phyloP scores from a whole-genome alignment of 306 rosid species.

The Arachis hypogaea region DNA sequence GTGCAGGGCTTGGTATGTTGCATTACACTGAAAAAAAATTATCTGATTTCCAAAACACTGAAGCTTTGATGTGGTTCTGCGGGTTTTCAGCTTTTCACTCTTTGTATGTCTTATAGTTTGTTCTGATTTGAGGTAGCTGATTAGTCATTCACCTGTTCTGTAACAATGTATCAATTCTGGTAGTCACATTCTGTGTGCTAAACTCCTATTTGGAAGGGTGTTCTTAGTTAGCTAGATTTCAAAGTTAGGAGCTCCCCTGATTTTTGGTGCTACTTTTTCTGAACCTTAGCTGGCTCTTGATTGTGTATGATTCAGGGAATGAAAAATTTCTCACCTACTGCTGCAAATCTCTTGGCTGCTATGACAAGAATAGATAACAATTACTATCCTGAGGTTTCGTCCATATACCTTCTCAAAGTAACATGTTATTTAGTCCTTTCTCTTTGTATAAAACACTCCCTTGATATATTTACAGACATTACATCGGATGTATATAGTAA shows the following conservation, averaged over 20 bases:
- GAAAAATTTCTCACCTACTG: conserved; percentile 73
- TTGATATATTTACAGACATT: conserved; percentile 56
- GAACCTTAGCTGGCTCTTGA: conserved; percentile 19
- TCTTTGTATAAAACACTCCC: conserved; percentile 1
- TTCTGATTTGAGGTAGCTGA: neutral
- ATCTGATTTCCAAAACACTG: neutral
- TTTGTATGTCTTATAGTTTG: neutral
- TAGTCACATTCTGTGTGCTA: too few species aligned
- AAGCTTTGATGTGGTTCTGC: neutral
- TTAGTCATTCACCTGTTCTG: neutral
- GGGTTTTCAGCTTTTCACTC: neutral
- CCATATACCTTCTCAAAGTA: conserved; percentile 11
- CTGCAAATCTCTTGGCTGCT: conserved; percentile 69
- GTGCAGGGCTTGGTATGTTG: conserved; percentile 83
- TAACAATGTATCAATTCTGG: neutral
- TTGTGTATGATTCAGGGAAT: conserved; percentile 61
- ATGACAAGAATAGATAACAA: conserved; percentile 68
- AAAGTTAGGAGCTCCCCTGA: neutral
- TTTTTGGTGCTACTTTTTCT: neutral
- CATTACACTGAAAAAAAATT: conserved; percentile 22
- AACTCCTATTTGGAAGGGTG: neutral
- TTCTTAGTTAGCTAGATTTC: neutral
- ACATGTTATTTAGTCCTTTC: conserved; percentile 8
- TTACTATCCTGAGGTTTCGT: conserved; percentile 85
- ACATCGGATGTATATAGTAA: conserved; percentile 78